Base-by-base conservation (phyloP, 495 filamentous ascomycete genomes). In the Glarea lozoyensis region DNA sequence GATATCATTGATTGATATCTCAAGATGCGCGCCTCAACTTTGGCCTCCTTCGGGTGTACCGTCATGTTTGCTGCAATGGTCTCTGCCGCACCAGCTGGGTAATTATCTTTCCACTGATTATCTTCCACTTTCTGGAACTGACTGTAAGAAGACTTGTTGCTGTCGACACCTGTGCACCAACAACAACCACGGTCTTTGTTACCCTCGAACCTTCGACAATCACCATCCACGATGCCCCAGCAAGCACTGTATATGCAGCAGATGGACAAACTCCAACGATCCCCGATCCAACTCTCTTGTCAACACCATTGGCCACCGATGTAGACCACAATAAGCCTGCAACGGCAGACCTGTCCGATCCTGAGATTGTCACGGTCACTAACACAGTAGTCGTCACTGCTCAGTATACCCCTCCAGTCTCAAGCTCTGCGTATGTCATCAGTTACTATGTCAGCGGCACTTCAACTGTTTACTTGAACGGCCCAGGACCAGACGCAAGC, bases 11-110 rank as follows among this genome's bases (percentile, higher is more conserved):
- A 15, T n/a, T 31, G 10, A 38, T 16, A 11, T 22, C 16, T 29
- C 42, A 54, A 54, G 21, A 54, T 54, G 52, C 52, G 39, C 25
- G 21, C 21, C 30, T 27, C 30, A 13, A 24, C 30, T 17, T 21
- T 46, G 11, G 13, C 22, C 29, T 29, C 21, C 37, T 1, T 54
- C 13, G n/a, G 13, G 9, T 43, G 47, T 18, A 22, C 29, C 3
- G 16, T 50, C 17, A 37, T 43, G 1, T 23, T 54, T 18, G 47
- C 48, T 45, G 37, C 39, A 10, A n/a, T 50, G 6, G 40, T 20
- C 17, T 25, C 45, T 36, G 23, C 45, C 25, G 37, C 47, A 15
- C 31, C 43, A 40, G 29, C 42, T 17, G 19, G 30, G 1, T 13
- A 38, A 19, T 45, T 44, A 40, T 47, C 37, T 40, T 38, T 17